Conservation (phyloP, 2,329 filamentous ascomycete genomes). For the Raffaelea deltoideospora region DNA sequence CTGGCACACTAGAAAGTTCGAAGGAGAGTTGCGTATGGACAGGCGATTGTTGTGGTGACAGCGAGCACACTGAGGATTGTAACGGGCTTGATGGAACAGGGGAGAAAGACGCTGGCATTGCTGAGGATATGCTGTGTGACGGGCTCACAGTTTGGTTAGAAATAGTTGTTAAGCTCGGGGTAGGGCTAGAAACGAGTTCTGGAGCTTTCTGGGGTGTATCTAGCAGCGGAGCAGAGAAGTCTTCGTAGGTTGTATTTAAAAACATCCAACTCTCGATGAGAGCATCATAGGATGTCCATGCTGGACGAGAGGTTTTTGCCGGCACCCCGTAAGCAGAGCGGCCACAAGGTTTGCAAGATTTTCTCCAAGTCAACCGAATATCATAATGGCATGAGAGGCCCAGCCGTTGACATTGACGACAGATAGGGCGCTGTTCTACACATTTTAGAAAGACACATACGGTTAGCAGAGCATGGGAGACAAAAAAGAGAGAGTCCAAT, state of each 20-base stretch:
- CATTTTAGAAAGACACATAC: neutral
- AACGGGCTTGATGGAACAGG: too few species aligned
- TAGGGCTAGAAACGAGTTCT: neutral
- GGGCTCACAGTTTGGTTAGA: too few species aligned
- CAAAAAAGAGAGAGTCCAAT: too few species aligned
- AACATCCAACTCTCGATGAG: slow-evolving; percentile 7
- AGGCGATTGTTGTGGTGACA: neutral
- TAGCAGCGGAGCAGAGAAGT: slow-evolving; percentile 1
- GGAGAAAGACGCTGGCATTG: neutral
- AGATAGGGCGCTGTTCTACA: slow-evolving; percentile 1
- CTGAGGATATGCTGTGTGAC: too few species aligned
- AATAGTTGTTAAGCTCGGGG: neutral
- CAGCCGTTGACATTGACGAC: slow-evolving; percentile 1
- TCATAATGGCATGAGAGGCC: slow-evolving; percentile 1
- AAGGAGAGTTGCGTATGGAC: neutral
- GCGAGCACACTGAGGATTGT: neutral
- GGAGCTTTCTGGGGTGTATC: neutral
- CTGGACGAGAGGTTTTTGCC: neutral
- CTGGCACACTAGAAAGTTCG: neutral
- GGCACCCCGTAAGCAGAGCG: neutral
- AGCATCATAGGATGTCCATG: slow-evolving; percentile 1
- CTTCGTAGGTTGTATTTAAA: slow-evolving; percentile 2
- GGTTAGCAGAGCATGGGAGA: neutral
- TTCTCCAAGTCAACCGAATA: slow-evolving; percentile 1
- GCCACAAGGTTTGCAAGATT: neutral